phyloP scores from a whole-genome alignment of 352 stramenopile species.

The Pythium apleroticum region DNA sequence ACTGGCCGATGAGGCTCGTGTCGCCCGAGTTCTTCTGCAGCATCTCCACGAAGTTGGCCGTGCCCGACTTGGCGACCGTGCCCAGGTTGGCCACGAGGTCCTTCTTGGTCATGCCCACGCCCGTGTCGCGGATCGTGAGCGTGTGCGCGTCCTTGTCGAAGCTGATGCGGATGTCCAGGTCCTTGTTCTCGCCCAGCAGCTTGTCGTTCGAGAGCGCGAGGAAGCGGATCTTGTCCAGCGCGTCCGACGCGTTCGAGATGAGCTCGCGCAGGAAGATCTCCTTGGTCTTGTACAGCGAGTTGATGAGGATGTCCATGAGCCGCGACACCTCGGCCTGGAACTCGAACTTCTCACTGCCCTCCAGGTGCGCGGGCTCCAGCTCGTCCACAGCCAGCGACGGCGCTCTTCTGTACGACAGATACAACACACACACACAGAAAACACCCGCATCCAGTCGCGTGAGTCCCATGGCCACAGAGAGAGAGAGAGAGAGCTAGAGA shows the following conservation, averaged over 20 bases:
- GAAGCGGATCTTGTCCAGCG: constrained; percentile 99
- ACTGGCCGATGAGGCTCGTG: constrained; percentile 98
- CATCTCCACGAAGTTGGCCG: constrained; percentile 98
- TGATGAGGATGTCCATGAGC: constrained; percentile 99
- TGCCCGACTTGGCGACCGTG: constrained; percentile 98
- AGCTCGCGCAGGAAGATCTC: constrained; percentile 99
- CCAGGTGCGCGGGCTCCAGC: constrained; percentile 36
- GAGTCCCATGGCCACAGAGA: background rate
- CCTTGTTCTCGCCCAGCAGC: constrained; percentile 68
- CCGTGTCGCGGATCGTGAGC: constrained; percentile 98
- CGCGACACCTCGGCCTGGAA: constrained; percentile 97
- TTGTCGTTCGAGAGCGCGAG: constrained; percentile 91
- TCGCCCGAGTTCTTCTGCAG: constrained; percentile 88
- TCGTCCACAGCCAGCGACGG: constrained; percentile 46
- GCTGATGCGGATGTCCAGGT: constrained; percentile 97
- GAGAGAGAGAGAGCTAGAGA: constrained; percentile 1
- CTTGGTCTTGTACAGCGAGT: constrained; percentile 97
- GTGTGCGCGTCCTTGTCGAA: constrained; percentile 96
- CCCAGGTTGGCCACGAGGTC: constrained; percentile 97
- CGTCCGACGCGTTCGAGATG: constrained; percentile 99
- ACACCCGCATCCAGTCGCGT: constrained; percentile 5
- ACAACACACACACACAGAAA: background rate
- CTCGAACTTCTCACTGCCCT: constrained; percentile 81
- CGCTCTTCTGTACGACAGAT: constrained; percentile 30
- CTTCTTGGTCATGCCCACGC: constrained; percentile 98